Evolutionary conservation across 176 grass and related monocot genomes (phyloP).

Genomic region (Oryza australiensis): DNA sequence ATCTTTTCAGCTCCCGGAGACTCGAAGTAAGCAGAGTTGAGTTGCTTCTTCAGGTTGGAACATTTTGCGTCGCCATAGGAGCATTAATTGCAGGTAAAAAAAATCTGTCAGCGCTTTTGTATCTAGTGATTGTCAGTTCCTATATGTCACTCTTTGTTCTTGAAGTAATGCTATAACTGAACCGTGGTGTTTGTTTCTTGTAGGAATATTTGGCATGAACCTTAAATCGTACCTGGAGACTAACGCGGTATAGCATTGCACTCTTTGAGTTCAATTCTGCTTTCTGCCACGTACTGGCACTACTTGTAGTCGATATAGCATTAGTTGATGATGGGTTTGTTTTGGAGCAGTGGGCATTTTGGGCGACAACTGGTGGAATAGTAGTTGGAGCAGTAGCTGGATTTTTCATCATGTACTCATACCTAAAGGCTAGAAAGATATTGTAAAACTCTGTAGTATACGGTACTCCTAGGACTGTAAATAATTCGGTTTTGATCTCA

Average conservation of each 20-base stretch:
- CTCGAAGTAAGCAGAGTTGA: constrained; percentile 94
- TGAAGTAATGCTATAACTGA: neutral
- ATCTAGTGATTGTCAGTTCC: neutral
- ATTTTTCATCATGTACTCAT: constrained; percentile 80
- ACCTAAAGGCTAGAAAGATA: constrained; percentile 83
- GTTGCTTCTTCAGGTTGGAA: constrained; percentile 94
- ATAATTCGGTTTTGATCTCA: constrained; percentile 46
- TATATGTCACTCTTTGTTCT: neutral
- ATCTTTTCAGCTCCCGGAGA: constrained; percentile 74
- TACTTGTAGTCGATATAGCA: neutral
- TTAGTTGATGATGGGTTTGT: constrained; percentile 38
- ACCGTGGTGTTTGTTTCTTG: neutral
- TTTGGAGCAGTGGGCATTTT: constrained; percentile 85
- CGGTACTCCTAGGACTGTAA: constrained; percentile 40
- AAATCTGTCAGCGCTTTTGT: constrained; percentile 18
- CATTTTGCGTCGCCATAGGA: constrained; percentile 88
- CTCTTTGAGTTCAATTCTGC: constrained; percentile 19
- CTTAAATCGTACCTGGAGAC: constrained; percentile 83
- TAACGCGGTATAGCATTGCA: constrained; percentile 59
- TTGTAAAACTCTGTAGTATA: constrained; percentile 42
- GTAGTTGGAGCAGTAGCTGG: constrained; percentile 75
- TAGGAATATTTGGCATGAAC: constrained; percentile 99
- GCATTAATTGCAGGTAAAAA: constrained; percentile 86
- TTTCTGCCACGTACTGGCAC: neutral
- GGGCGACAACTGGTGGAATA: constrained; percentile 85